Evolutionary conservation across 176 grass and related monocot genomes (phyloP).

Genomic region (Chloris gayana): DNA sequence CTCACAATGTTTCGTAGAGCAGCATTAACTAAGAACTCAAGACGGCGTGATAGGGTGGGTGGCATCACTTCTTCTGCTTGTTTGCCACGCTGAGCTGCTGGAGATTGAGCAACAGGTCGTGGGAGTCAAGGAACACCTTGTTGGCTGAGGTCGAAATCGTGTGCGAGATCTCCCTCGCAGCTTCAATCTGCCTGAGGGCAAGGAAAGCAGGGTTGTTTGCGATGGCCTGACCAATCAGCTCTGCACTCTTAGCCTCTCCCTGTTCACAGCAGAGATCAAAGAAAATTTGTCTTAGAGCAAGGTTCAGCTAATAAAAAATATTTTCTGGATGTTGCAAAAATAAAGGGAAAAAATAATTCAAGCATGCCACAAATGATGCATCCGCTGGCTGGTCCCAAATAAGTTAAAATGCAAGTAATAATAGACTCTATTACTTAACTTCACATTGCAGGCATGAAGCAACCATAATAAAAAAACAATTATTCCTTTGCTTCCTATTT

Average conservation of each 20-base stretch:
- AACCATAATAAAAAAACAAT: neutral
- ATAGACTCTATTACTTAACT: neutral
- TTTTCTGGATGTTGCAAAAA: neutral
- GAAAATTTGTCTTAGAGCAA: neutral
- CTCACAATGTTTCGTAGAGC: neutral
- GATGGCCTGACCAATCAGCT: slow-evolving; percentile 85
- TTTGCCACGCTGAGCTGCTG: slow-evolving; percentile 45
- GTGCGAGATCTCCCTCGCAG: slow-evolving; percentile 75
- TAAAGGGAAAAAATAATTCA: neutral
- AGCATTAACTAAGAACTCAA: neutral
- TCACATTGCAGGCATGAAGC: neutral
- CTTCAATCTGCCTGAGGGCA: slow-evolving; percentile 77
- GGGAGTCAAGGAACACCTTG: slow-evolving; percentile 82
- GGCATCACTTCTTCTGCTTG: slow-evolving; percentile 53
- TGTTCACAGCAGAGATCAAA: slow-evolving; percentile 24
- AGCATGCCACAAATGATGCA: neutral
- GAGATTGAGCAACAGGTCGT: slow-evolving; percentile 79
- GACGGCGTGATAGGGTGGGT: neutral
- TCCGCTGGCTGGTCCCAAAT: neutral
- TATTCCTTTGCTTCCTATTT: neutral
- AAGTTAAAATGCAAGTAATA: too few species aligned
- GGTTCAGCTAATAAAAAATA: neutral
- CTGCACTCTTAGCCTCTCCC: slow-evolving; percentile 85
- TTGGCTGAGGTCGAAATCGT: slow-evolving; percentile 71
- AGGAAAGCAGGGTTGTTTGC: slow-evolving; percentile 83